Evolutionary conservation across 116 monocot species (phyloP).

Genomic region (Posidonia oceanica): DNA sequence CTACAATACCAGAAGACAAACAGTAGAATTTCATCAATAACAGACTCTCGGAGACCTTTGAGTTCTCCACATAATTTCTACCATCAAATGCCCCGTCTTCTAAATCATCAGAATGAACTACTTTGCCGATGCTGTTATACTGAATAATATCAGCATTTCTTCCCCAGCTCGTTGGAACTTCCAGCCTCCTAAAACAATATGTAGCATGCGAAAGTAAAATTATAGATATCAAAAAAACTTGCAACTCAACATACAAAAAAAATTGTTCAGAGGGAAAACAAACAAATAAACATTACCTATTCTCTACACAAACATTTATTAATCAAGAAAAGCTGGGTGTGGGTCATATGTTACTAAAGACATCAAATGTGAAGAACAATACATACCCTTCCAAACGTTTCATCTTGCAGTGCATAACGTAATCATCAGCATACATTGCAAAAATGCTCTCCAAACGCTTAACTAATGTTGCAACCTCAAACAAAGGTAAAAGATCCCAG

Average conservation of each 20-base stretch:
- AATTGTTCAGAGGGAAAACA: not conserved
- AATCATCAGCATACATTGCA: conserved; percentile 29
- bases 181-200: conserved; percentile 7
- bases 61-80: conserved; percentile 16
- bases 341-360: not conserved
- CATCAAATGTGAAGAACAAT: not conserved
- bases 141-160: not conserved
- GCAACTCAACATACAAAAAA: not conserved
- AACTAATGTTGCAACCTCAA: conserved; percentile 15
- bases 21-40: conserved; percentile 67
- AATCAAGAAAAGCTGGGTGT: no score
- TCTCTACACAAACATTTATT: no score
- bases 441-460: conserved; percentile 32
- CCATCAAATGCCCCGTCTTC: conserved; percentile 2
- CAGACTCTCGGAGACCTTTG: conserved; percentile 48
- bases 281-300: not conserved
- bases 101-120: not conserved
- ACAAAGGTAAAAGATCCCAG: conserved; percentile 33
- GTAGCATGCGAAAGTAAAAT: not conserved
- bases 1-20: conserved; percentile 36
- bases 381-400: conserved; percentile 26
- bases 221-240: not conserved
- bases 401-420: conserved; percentile 24
- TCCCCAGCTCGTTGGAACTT: conserved; percentile 13
- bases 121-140: not conserved